Conservation (phyloP, 768 basidiomycete genomes). For the Cyclocybe cylindracea region DNA sequence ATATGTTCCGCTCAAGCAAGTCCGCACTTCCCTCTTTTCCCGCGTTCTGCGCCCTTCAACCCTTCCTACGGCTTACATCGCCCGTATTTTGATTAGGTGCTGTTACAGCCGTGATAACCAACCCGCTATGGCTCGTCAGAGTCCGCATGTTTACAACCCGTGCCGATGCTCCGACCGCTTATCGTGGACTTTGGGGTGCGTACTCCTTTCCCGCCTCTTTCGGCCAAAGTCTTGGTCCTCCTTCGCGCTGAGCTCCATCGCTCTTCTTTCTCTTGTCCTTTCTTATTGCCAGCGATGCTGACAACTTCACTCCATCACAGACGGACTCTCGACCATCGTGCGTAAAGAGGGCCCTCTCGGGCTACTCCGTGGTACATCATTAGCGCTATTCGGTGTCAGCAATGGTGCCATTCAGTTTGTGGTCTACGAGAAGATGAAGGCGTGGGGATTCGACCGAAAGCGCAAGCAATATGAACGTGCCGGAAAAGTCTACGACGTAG, state of each 20-base stretch:
- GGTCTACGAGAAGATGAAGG: slow-evolving; percentile 94
- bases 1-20: slow-evolving; percentile 95
- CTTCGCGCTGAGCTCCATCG: background rate
- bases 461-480: slow-evolving; percentile 56
- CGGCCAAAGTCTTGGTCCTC: background rate
- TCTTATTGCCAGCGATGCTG: background rate
- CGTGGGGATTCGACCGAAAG: slow-evolving; percentile 83
- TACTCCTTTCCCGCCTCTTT: slow-evolving; percentile 8
- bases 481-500: slow-evolving; percentile 66
- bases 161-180: slow-evolving; percentile 65
- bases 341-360: slow-evolving; percentile 75
- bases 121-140: slow-evolving; percentile 97
- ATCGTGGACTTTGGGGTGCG: slow-evolving; percentile 79
- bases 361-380: slow-evolving; percentile 82
- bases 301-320: slow-evolving; percentile 21
- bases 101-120: slow-evolving; percentile 90
- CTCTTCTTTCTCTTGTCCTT: background rate
- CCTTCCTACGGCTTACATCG: slow-evolving; percentile 4
- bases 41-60: background rate
- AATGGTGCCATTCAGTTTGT: slow-evolving; percentile 97
- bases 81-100: slow-evolving; percentile 59
- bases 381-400: slow-evolving; percentile 90
- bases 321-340: slow-evolving; percentile 73
- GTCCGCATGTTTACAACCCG: slow-evolving; percentile 93
- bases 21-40: slow-evolving; percentile 49